These are phyloP conservation scores for Chytridiales sp. DNA, from an alignment of 371 early-diverging fungal genomes.

Conservation along the genomic window DNA sequence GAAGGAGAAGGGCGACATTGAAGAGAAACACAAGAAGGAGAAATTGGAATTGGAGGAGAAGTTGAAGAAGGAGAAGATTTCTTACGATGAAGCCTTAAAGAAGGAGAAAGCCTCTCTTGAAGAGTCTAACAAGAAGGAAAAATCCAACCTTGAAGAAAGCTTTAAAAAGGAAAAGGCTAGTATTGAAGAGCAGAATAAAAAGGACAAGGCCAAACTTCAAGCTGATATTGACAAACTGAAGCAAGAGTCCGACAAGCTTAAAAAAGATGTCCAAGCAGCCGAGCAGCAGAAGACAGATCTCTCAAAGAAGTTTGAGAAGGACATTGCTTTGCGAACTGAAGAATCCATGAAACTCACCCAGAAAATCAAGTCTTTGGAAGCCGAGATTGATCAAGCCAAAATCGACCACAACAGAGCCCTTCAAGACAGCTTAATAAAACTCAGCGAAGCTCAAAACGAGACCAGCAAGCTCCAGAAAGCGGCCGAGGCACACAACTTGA, in stretches of 20 bases:
- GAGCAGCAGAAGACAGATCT: slow-evolving; percentile 11
- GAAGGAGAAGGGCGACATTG: slow-evolving; percentile 17
- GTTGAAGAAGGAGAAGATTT: slow-evolving; percentile 25
- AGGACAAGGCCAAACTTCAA: slow-evolving; percentile 22
- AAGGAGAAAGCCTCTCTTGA: slow-evolving; percentile 24
- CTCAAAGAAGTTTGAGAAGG: slow-evolving; percentile 28
- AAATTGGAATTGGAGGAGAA: slow-evolving; percentile 26
- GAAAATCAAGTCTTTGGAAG: slow-evolving; percentile 15
- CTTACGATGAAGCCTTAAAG: slow-evolving; percentile 14
- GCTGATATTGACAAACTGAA: slow-evolving; percentile 27
- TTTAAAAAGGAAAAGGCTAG: slow-evolving; percentile 30
- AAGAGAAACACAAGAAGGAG: slow-evolving; percentile 24
- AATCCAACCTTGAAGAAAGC: slow-evolving; percentile 23
- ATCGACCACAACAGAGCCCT: slow-evolving; percentile 1
- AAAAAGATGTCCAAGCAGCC: no score
- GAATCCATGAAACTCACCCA: slow-evolving; percentile 16
- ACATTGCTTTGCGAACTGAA: slow-evolving; percentile 16
- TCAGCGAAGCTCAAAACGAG: not conserved
- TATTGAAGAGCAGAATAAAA: slow-evolving; percentile 26
- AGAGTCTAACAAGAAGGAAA: slow-evolving; percentile 28
- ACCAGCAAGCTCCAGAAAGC: slow-evolving; percentile 13
- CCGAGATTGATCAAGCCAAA: slow-evolving; percentile 8
- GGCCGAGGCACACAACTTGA: slow-evolving; percentile 4
- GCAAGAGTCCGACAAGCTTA: slow-evolving; percentile 9
- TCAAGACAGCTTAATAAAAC: slow-evolving; percentile 4